Evolutionary conservation across 192 early-diverging fungal species (phyloP).

Genomic region (Coemansia sp.): DNA sequence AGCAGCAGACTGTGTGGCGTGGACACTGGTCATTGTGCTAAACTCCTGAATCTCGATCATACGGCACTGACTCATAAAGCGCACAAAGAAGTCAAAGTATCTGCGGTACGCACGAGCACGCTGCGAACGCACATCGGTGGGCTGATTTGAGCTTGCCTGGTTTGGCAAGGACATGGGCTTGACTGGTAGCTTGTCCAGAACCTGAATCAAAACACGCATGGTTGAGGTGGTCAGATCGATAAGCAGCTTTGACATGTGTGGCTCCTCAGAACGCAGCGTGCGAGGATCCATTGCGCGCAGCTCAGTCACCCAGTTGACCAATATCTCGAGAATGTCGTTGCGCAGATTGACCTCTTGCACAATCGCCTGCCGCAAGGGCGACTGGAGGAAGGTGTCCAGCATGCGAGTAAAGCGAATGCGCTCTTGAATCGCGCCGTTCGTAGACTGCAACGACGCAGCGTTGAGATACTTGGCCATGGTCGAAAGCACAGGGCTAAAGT

Average conservation of each 20-base stretch:
- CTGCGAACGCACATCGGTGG: constrained; percentile 45
- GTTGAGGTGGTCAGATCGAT: constrained; percentile 45
- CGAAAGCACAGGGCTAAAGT: constrained; percentile 51
- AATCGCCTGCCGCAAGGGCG: constrained; percentile 48
- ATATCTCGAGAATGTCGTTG: constrained; percentile 53
- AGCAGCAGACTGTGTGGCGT: constrained; percentile 43
- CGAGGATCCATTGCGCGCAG: constrained; percentile 56
- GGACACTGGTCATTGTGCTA: constrained; percentile 56
- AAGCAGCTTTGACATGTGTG: constrained; percentile 45
- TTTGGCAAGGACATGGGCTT: constrained; percentile 41
- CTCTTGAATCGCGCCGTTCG: constrained; percentile 48
- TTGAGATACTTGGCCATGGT: constrained; percentile 54
- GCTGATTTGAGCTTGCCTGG: constrained; percentile 22
- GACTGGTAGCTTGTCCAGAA: constrained; percentile 53
- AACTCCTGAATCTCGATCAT: constrained; percentile 58
- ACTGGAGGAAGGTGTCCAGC: constrained; percentile 52
- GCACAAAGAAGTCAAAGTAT: constrained; percentile 60
- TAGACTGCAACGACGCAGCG: constrained; percentile 33
- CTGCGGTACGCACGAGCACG: constrained; percentile 50
- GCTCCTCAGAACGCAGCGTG: constrained; percentile 42
- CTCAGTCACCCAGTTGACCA: constrained; percentile 58
- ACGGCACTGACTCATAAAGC: constrained; percentile 58
- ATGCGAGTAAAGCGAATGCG: constrained; percentile 48
- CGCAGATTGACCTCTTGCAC: constrained; percentile 55
- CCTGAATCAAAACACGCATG: constrained; percentile 49